These are phyloP conservation scores for Phoenix dactylifera DNA, from an alignment of 176 grass and related monocot genomes.

Conservation along the genomic window DNA sequence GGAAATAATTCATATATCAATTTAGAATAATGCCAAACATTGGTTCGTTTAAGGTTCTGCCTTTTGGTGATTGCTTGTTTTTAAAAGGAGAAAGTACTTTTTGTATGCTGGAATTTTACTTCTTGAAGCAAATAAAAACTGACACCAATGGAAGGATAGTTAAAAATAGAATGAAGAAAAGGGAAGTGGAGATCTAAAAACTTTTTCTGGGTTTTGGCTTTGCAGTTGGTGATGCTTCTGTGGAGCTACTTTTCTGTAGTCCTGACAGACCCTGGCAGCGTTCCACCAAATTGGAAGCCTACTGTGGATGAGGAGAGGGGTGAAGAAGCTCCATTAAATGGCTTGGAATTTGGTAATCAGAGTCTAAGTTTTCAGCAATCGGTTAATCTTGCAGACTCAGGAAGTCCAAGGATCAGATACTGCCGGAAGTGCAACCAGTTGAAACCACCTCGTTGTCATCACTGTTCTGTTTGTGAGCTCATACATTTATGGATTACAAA, in stretches of 20 bases:
- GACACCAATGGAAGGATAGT: too few relatives aligned
- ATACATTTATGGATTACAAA: background rate
- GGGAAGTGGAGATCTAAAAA: too few relatives aligned
- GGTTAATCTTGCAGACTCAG: slow-evolving; percentile 16
- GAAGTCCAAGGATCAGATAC: slow-evolving; percentile 56
- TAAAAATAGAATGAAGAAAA: too few relatives aligned
- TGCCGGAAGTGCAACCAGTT: slow-evolving; percentile 91
- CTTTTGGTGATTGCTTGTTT: too few relatives aligned
- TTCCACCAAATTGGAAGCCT: slow-evolving; percentile 82
- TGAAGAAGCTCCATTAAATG: slow-evolving; percentile 54
- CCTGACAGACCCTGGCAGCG: slow-evolving; percentile 69
- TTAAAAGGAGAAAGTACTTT: too few relatives aligned
- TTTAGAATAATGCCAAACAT: too few relatives aligned
- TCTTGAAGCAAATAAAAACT: too few relatives aligned
- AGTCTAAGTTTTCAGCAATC: slow-evolving; percentile 45
- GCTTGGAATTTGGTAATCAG: slow-evolving; percentile 45
- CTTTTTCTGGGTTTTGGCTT: background rate
- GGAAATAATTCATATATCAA: too few relatives aligned
- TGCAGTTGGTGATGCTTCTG: slow-evolving; percentile 81
- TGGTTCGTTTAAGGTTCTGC: too few relatives aligned
- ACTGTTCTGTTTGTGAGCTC: slow-evolving; percentile 96
- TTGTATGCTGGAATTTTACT: too few relatives aligned
- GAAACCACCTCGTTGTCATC: slow-evolving; percentile 93
- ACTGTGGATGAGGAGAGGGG: slow-evolving; percentile 71
- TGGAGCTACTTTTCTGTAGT: slow-evolving; percentile 96